Base-by-base conservation (phyloP, 139 green algal genomes). In the Coelastrella sp. region DNA sequence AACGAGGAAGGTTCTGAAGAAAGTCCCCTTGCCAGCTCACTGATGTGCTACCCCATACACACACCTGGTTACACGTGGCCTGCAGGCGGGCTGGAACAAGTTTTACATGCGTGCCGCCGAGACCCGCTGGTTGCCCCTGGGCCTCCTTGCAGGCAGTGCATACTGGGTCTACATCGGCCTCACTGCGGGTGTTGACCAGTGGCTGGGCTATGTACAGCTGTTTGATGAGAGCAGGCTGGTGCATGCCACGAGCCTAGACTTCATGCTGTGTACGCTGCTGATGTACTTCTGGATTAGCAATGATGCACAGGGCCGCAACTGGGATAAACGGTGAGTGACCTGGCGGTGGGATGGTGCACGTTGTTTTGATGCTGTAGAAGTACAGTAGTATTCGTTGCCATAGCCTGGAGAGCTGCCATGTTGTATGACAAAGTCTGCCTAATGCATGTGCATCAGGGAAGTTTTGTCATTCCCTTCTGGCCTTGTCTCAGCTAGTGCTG, bases 261-360 rank as follows among this genome's bases (percentile, higher is more conserved):
- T 98, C 82, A 57, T 90, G 17, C 93, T 93, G 60, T 91, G 97
- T n/a, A 96, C 92, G 9, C 68, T 92, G 0, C 93, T 98, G 60
- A 89, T 92, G 7, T 96, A 96, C 8, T 97, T 98, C 85, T 99
- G 97, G 96, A 96, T 99, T 91, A 91, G 73, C 11, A 96, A 96
- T 87, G 97, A 99, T 90, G 97, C 97, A 7, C 35, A 95, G 49
- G 84, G 90, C 25, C 90, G 97, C 24, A 87, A 94, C n/a, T 99
- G 96, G 96, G 87, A 96, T 20, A 27, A 92, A 20, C 91, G 93
- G 94, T 96, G 88, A 74, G 90, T 25, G 35, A 25, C 35, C 35
- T 49, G 35, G 35, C 6, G 58, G 25, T 7, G 60, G 20, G n/a
- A 22, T 11, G 56, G 8, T 24, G 57, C 17, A 58, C 10, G 22